Evolutionary conservation across 257 asterid genomes (phyloP).

Genomic region (Solanum chiquidenum): DNA sequence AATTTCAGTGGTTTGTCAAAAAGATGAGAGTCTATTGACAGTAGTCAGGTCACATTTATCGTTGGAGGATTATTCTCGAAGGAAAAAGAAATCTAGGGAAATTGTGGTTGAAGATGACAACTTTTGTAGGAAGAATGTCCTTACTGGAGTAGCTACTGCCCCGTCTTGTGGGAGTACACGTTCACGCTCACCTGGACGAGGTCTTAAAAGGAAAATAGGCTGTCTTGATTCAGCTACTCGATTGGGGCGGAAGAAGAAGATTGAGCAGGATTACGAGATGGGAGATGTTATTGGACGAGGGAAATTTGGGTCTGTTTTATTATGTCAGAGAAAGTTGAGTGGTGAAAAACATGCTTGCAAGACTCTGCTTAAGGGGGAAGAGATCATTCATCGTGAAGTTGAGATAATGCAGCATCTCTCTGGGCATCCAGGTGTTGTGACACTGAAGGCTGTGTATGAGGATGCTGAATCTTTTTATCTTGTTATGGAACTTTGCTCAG

Average conservation of each 20-base stretch:
- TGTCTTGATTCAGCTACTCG: conserved; percentile 73
- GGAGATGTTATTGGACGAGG: conserved; percentile 58
- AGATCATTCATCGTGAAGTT: conserved; percentile 81
- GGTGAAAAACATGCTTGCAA: conserved; percentile 83
- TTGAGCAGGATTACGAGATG: conserved; percentile 58
- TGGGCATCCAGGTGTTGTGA: conserved; percentile 81
- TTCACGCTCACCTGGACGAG: conserved; percentile 45
- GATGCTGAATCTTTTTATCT: conserved; percentile 68
- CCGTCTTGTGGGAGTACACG: conserved; percentile 59
- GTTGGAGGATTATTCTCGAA: conserved; percentile 53
- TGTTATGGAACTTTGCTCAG: conserved; percentile 86
- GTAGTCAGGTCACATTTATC: conserved; percentile 55
- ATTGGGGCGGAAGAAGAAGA: conserved; percentile 78
- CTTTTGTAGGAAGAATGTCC: conserved; percentile 32
- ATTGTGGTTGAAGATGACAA: conserved; percentile 21
- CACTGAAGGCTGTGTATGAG: conserved; percentile 71
- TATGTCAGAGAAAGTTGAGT: conserved; percentile 50
- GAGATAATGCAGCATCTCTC: conserved; percentile 96
- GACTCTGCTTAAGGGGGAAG: conserved; percentile 70
- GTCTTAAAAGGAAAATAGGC: conserved; percentile 85
- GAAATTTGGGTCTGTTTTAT: conserved; percentile 68
- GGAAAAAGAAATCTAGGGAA: conserved; percentile 75
- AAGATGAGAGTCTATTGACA: conserved; percentile 13
- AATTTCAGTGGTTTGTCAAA: not conserved
- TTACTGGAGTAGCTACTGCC: conserved; percentile 66